Conservation (phyloP, 768 basidiomycete genomes). For the Mycena crocata region DNA sequence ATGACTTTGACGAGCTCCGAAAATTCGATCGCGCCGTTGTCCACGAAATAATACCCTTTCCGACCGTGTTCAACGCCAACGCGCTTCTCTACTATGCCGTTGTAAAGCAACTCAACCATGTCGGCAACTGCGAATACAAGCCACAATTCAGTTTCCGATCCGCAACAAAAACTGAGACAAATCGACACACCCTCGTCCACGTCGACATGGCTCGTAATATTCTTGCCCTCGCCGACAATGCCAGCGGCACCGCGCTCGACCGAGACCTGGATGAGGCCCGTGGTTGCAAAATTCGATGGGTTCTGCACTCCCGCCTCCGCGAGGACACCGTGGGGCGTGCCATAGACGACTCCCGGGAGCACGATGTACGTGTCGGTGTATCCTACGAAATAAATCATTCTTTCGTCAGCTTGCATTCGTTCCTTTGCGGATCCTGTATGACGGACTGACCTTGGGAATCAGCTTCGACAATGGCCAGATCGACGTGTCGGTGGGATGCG, state of each 20-base stretch:
- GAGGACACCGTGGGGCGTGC: constrained; percentile 44
- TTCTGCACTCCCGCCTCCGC: constrained; percentile 51
- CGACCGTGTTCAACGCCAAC: constrained; percentile 30
- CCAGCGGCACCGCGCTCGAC: constrained; percentile 18
- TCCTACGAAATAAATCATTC: no score
- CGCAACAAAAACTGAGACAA: background rate
- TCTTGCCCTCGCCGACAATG: constrained; percentile 16
- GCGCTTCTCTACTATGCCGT: background rate
- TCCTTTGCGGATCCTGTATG: no score
- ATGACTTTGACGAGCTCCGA: constrained; percentile 28
- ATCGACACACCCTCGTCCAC: constrained; percentile 18
- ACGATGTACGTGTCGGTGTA: constrained; percentile 23
- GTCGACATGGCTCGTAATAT: constrained; percentile 15
- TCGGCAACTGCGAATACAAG: constrained; percentile 8
- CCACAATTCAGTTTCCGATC: no score
- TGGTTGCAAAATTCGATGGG: constrained; percentile 8
- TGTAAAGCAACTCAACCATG: constrained; percentile 10
- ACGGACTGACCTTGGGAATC: no score
- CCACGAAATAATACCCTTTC: constrained; percentile 41
- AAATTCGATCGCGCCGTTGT: constrained; percentile 30
- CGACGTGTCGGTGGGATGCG: no score
- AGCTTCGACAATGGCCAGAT: no score
- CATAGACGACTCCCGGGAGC: constrained; percentile 15
- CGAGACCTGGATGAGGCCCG: background rate
- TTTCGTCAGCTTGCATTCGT: no score